A percentile compares a stretch with the other conserved stretches of the same genome.
Conservation (phyloP, 2,329 filamentous ascomycete genomes). For the Teratosphaeria pseudoeucalypti region DNA sequence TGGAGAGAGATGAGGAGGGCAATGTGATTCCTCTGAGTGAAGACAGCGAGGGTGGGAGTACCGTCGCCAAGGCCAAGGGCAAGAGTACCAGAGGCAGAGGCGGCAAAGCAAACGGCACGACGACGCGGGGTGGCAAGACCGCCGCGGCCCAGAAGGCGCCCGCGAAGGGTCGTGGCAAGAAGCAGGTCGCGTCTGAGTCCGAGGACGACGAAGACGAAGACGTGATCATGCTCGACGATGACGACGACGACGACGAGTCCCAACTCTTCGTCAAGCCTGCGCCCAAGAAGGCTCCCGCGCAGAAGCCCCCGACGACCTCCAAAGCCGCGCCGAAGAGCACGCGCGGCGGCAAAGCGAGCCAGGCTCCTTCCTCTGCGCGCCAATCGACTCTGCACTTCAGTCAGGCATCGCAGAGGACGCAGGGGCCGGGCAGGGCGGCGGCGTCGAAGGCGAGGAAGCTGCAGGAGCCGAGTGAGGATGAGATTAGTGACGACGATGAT, state of each 20-base stretch:
- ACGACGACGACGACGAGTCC: slow-evolving; percentile 35
- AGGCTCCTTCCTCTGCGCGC: slow-evolving; percentile 3
- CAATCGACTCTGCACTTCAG: slow-evolving; percentile 6
- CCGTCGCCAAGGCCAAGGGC: slow-evolving; percentile 25
- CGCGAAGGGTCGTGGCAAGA: slow-evolving; percentile 30
- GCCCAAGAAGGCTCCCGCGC: slow-evolving; percentile 4
- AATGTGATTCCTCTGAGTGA: slow-evolving; percentile 20
- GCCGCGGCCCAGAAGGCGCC: slow-evolving; percentile 27
- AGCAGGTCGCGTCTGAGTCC: slow-evolving; percentile 31
- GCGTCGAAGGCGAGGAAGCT: slow-evolving; percentile 15
- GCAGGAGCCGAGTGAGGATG: slow-evolving; percentile 32
- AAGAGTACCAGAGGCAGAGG: slow-evolving; percentile 38
- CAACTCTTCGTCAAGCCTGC: slow-evolving; percentile 29
- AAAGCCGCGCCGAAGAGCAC: neutral
- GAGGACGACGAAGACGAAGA: slow-evolving; percentile 29
- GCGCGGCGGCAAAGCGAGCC: slow-evolving; percentile 7
- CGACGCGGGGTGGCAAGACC: slow-evolving; percentile 24
- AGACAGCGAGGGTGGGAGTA: slow-evolving; percentile 28
- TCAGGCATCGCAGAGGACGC: slow-evolving; percentile 5
- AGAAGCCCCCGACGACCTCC: slow-evolving; percentile 1
- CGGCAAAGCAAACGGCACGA: slow-evolving; percentile 31
- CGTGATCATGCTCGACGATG: slow-evolving; percentile 31
- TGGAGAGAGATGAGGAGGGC: slow-evolving; percentile 42
- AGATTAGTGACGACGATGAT: slow-evolving; percentile 28
- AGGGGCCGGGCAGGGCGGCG: slow-evolving; percentile 6